Percentiles rank a stretch among this genome's conserved stretches.
Evolutionary conservation across 345 rosid genomes (phyloP).

Genomic region (Linum usitatissimum): DNA sequence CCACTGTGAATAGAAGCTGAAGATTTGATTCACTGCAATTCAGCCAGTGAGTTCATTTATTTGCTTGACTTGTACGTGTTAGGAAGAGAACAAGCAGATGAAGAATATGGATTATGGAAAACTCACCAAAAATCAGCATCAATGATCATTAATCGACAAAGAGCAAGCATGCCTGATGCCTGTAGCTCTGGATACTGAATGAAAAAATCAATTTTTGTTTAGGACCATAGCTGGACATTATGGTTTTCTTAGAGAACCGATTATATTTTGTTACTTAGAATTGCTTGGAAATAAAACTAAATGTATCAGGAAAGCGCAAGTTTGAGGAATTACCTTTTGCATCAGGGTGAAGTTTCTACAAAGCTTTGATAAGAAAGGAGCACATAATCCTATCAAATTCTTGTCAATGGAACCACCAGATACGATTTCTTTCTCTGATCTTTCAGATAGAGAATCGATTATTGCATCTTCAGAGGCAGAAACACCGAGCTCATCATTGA

Average conservation of each 20-base stretch:
- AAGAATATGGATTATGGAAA: constrained; percentile 1
- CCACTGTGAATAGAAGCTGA: constrained; percentile 94
- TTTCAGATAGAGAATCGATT: constrained; percentile 75
- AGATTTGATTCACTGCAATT: constrained; percentile 73
- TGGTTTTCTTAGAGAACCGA: constrained; percentile 17
- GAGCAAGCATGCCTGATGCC: constrained; percentile 93
- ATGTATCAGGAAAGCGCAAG: constrained; percentile 4
- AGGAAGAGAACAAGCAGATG: constrained; percentile 5
- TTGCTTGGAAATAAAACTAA: background rate
- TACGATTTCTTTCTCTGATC: constrained; percentile 85
- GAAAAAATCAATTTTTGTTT: background rate
- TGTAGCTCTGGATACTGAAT: constrained; percentile 67
- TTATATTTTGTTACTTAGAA: background rate
- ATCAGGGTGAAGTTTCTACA: constrained; percentile 74
- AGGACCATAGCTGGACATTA: no score
- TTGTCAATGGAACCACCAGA: constrained; percentile 48
- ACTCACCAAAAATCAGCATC: constrained; percentile 78
- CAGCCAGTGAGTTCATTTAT: constrained; percentile 17
- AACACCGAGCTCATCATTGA: constrained; percentile 87
- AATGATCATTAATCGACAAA: constrained; percentile 85
- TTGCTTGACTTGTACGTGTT: background rate
- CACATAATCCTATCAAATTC: constrained; percentile 71
- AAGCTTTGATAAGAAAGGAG: constrained; percentile 76
- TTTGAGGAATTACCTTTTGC: constrained; percentile 50
- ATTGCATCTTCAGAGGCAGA: constrained; percentile 88